These are phyloP conservation scores for Apiospora koreana DNA, from an alignment of 2,329 filamentous ascomycete species.

Conservation along the genomic window DNA sequence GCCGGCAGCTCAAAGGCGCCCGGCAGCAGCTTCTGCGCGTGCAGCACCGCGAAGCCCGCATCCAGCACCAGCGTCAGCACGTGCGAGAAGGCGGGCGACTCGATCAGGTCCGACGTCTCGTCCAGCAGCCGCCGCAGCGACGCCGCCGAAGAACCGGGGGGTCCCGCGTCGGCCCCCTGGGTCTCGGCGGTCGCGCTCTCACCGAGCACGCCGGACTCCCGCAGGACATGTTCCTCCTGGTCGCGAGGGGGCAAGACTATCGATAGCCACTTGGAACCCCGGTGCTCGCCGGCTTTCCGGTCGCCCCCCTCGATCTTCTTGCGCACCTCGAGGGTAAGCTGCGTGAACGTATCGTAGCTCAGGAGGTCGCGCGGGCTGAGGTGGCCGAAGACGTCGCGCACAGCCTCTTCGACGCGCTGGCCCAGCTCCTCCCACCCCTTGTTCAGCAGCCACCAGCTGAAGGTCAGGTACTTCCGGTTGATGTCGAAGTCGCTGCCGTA, in stretches of 20 bases:
- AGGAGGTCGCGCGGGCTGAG: constrained; percentile 88
- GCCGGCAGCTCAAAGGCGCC: constrained; percentile 71
- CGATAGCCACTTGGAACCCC: constrained; percentile 71
- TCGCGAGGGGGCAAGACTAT: constrained; percentile 79
- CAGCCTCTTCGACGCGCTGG: constrained; percentile 79
- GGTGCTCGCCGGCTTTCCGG: constrained; percentile 39
- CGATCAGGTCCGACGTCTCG: constrained; percentile 93
- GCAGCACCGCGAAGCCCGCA: constrained; percentile 78
- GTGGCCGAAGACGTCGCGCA: constrained; percentile 85
- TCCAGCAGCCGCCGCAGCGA: constrained; percentile 84
- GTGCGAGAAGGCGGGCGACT: constrained; percentile 87
- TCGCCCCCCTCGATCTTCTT: constrained; percentile 74
- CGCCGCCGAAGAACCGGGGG: constrained; percentile 45
- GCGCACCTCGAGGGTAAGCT: constrained; percentile 80
- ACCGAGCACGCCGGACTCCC: constrained; percentile 77
- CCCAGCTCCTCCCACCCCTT: constrained; percentile 83
- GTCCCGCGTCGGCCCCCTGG: constrained; percentile 16
- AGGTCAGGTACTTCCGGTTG: constrained; percentile 90
- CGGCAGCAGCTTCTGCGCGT: constrained; percentile 78
- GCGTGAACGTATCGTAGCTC: constrained; percentile 75
- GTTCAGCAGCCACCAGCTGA: constrained; percentile 98
- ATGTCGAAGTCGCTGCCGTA: constrained; percentile 96
- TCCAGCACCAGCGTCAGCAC: constrained; percentile 87
- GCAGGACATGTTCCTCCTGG: constrained; percentile 81
- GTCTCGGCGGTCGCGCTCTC: constrained; percentile 45